phyloP scores from a whole-genome alignment of 306 rosid genomes.

The Inga leiocalycina region DNA sequence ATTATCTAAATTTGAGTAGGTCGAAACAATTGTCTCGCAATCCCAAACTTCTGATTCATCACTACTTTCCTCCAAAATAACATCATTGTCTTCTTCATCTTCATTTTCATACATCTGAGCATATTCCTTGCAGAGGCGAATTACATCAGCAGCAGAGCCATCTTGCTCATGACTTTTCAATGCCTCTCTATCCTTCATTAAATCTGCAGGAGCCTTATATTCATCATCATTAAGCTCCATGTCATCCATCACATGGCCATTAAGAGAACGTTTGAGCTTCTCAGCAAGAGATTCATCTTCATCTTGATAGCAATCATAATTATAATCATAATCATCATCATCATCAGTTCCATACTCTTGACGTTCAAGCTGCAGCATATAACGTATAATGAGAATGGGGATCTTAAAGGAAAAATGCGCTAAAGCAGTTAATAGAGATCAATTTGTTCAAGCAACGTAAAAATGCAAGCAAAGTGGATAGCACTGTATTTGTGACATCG shows the following conservation, averaged over 20 bases:
- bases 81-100: slow-evolving; percentile 48
- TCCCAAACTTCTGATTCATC: slow-evolving; percentile 93
- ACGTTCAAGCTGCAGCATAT: slow-evolving; percentile 56
- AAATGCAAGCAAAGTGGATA: background rate
- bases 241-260: slow-evolving; percentile 43
- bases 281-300: slow-evolving; percentile 68
- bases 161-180: slow-evolving; percentile 45
- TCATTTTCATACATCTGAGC: slow-evolving; percentile 77
- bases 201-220: slow-evolving; percentile 80
- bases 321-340: slow-evolving; percentile 34
- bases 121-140: slow-evolving; percentile 75
- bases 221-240: slow-evolving; percentile 48
- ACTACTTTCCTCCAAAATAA: slow-evolving; percentile 72
- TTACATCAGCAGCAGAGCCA: slow-evolving; percentile 60
- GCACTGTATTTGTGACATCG: background rate
- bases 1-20: slow-evolving; percentile 82
- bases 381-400: slow-evolving; percentile 20
- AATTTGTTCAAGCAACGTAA: background rate
- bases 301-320: slow-evolving; percentile 45
- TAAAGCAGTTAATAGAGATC: slow-evolving; percentile 8
- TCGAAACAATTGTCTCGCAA: slow-evolving; percentile 87
- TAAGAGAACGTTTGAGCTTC: slow-evolving; percentile 62
- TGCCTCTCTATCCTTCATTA: slow-evolving; percentile 45
- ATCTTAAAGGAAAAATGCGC: background rate
- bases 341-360: slow-evolving; percentile 63